A percentile compares a stretch with the other conserved stretches of the same genome.
phyloP scores from a whole-genome alignment of 495 filamentous ascomycete species.

The Rusavskia elegans region DNA sequence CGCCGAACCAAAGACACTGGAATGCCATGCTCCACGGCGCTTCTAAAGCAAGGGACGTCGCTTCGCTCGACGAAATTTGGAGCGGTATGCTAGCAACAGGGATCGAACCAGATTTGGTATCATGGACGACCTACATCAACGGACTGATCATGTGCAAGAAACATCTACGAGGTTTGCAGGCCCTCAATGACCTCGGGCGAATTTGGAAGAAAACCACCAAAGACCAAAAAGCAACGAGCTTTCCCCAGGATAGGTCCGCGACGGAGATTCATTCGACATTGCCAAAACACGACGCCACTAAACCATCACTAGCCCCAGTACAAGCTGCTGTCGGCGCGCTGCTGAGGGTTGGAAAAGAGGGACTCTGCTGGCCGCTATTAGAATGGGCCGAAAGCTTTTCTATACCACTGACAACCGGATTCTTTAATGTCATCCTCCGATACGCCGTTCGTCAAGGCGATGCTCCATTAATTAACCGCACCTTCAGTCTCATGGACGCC shows the following conservation, averaged over 20 bases:
- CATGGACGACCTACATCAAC: conserved; percentile 49
- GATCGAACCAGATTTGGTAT: conserved; percentile 33
- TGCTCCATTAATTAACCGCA: conserved; percentile 17
- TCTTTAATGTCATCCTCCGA: conserved; percentile 54
- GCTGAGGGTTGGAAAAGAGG: conserved; percentile 16
- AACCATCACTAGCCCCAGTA: conserved; percentile 43
- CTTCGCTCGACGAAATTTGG: conserved; percentile 43
- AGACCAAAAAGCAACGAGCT: conserved; percentile 4
- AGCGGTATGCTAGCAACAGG: conserved; percentile 31
- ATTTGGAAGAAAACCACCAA: conserved; percentile 24
- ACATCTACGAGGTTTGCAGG: conserved; percentile 30
- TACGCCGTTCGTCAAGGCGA: conserved; percentile 31
- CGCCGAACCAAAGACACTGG: conserved; percentile 41
- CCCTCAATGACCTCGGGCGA: conserved; percentile 42
- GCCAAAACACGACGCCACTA: conserved; percentile 23
- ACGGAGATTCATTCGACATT: conserved; percentile 2
- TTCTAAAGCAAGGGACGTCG: conserved; percentile 25
- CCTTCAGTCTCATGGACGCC: conserved; percentile 33
- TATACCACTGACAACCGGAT: conserved; percentile 42
- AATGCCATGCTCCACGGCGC: conserved; percentile 48
- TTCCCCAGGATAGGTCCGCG: background rate
- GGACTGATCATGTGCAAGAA: conserved; percentile 36
- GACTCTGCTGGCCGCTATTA: conserved; percentile 33
- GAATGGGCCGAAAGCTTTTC: conserved; percentile 39
- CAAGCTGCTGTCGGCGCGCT: conserved; percentile 21